Base-by-base conservation (phyloP, 495 filamentous ascomycete genomes). In the Astrothelium macrocarpum region DNA sequence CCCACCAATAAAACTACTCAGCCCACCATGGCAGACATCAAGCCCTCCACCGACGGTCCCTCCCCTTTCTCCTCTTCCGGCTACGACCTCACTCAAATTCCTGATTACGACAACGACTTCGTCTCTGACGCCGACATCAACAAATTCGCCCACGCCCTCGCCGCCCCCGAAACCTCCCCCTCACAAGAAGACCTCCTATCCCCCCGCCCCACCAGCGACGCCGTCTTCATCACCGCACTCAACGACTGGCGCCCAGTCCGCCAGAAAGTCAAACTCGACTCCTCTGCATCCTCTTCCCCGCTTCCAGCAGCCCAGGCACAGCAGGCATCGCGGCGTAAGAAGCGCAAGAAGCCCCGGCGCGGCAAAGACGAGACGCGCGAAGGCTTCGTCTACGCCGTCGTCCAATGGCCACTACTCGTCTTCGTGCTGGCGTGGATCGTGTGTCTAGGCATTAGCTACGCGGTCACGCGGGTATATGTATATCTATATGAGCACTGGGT, bases 301-400 rank as follows among this genome's bases (percentile, higher is more conserved):
- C n/a, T n/a, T n/a, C n/a, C n/a, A n/a, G n/a, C n/a, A n/a, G n/a
- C n/a, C n/a, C n/a, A n/a, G n/a, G n/a, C n/a, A n/a, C n/a, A n/a
- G n/a, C n/a, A n/a, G n/a, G n/a, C n/a, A n/a, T n/a, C n/a, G n/a
- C n/a, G 53, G 34, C 23, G 71, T 23, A 71, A 65, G 66, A 74
- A 72, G 60, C 53, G 64, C 53, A 73, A 72, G 56, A 67, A 72
- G 49, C 64, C 69, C 20, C 61, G 66, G 23, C 62, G 76, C 3
- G 76, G 85, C 60, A 89, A 84, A 65, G 94, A 98, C 72, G 94
- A 98, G 75, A 97, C 93, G 1, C 79, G 94, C 59, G 94, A 98
- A 76, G 94, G 94, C 0, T 90, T 92, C 68, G 80, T 95, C 16
- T 97, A 98, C 73, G 81, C 80, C 1, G 70, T 97, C 29, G 77